A percentile compares a stretch with the other conserved stretches of the same genome.
Evolutionary conservation across 202 grass and related monocot genomes (phyloP).

Genomic region (Saccharum hybrid): DNA sequence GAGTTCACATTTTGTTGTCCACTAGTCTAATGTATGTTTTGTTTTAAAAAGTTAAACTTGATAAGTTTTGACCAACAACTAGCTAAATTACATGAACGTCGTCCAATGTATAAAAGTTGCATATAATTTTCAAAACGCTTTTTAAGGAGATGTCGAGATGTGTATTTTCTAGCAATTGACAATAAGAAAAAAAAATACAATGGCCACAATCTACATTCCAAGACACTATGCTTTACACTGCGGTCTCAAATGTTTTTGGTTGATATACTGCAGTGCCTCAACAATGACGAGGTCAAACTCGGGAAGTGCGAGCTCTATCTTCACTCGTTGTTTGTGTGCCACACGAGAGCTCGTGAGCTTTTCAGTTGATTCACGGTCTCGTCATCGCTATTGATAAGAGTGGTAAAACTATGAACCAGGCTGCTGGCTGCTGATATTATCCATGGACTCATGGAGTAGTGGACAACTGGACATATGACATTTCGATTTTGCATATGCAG

Average conservation of each 20-base stretch:
- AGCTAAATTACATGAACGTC: background rate
- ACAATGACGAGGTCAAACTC: background rate
- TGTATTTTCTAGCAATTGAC: too few species aligned
- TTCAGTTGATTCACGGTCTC: background rate
- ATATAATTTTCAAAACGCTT: too few species aligned
- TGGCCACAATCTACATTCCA: too few species aligned
- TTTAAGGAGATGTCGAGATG: too few species aligned
- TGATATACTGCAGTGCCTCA: slow-evolving; percentile 2
- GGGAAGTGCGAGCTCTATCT: background rate
- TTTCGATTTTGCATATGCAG: too few species aligned
- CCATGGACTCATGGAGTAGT: background rate
- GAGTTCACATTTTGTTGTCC: background rate
- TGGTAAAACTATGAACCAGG: background rate
- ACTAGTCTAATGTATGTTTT: background rate
- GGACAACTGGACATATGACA: too few species aligned
- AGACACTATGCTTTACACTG: background rate
- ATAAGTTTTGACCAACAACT: background rate
- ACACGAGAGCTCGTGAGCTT: background rate
- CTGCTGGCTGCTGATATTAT: background rate
- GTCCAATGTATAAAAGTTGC: too few species aligned
- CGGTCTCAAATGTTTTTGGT: background rate
- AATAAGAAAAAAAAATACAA: too few species aligned
- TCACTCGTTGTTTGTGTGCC: background rate
- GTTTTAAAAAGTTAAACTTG: background rate
- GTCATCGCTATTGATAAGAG: background rate